Base-by-base conservation (phyloP, 345 rosid genomes). In the Chamaenerion angustifolium region DNA sequence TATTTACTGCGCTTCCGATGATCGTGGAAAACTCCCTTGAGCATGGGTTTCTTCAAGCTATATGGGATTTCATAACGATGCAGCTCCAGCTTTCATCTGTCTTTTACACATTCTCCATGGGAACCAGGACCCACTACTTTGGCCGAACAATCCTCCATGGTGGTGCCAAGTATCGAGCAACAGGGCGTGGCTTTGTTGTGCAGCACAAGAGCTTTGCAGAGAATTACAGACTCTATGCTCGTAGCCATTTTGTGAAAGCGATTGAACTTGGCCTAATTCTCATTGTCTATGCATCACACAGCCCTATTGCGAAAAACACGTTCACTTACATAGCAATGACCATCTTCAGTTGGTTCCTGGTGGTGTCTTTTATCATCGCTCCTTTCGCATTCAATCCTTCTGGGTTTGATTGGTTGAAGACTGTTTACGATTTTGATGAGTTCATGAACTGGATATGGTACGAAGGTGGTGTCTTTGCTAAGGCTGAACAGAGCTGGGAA, bases 1-100 rank as follows among this genome's bases (percentile, higher is more conserved):
- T 90, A 44, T 90, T 90, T 67, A 90, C 95, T 13, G 94, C 95
- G 53, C 94, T 90, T 59, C 98, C 98, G 1, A 90, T 90, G 98
- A 78, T 90, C 50, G 88, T 90, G 51, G 98, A 90, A 73, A 86
- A 85, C 60, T 68, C 95, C 51, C 82, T 90, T 43, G 98, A 90
- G 77, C 94, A 76, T 55, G 98, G 98, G 17, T 90, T 90, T 65
- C 87, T 90, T 71, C 80, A 75, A 52, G 94, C 95, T 40, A 31
- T 81, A 45, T 90, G 98, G 95, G 98, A 83, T 70, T 90, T 90
- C 81, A 63, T 90, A 55, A 90, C 88, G 8, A 90, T 90, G 95
- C 79, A 81, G 78, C 83, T 90, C 48, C 94, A 90, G 71, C 94
- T 90, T 45, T 85, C 98, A 58, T 90, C 95, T 12, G 71, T 90